Evolutionary conservation across 257 asterid genomes (phyloP).

Genomic region (Forsythia viridissima): DNA sequence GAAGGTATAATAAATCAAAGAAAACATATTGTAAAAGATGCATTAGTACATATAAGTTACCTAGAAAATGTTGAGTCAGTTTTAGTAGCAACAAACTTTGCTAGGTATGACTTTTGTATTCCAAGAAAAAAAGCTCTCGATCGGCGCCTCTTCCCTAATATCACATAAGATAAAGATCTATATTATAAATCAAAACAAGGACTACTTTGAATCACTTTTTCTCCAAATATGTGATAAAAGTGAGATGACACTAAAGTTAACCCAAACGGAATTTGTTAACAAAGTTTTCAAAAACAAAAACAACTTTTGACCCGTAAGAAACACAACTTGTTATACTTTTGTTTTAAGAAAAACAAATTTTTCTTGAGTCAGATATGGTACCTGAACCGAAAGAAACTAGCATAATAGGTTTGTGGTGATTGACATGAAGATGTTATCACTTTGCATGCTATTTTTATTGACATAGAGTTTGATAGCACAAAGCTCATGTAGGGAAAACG

Average conservation of each 20-base stretch:
- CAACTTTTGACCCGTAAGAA: background rate
- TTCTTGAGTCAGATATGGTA: no score
- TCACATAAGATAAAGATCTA: slow-evolving; percentile 2
- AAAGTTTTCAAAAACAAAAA: no score
- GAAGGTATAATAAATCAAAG: no score
- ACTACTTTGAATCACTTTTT: background rate
- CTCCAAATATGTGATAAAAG: background rate
- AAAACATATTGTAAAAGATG: background rate
- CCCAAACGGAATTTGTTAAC: no score
- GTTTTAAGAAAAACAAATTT: no score
- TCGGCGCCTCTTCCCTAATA: slow-evolving; percentile 59
- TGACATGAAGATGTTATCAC: no score
- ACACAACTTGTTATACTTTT: no score
- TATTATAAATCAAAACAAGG: slow-evolving; percentile 3
- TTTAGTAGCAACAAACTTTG: slow-evolving; percentile 67
- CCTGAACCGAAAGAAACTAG: no score
- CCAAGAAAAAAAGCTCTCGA: slow-evolving; percentile 72
- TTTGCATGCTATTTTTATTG: no score
- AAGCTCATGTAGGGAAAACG: no score
- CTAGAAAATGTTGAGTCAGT: slow-evolving; percentile 63
- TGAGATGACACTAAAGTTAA: background rate
- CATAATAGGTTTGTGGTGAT: no score
- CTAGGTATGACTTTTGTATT: slow-evolving; percentile 63
- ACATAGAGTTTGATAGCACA: no score
- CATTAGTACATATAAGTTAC: slow-evolving; percentile 26